Conservation (phyloP, 495 filamentous ascomycete species). For the Lasiosphaeris hirsuta region DNA sequence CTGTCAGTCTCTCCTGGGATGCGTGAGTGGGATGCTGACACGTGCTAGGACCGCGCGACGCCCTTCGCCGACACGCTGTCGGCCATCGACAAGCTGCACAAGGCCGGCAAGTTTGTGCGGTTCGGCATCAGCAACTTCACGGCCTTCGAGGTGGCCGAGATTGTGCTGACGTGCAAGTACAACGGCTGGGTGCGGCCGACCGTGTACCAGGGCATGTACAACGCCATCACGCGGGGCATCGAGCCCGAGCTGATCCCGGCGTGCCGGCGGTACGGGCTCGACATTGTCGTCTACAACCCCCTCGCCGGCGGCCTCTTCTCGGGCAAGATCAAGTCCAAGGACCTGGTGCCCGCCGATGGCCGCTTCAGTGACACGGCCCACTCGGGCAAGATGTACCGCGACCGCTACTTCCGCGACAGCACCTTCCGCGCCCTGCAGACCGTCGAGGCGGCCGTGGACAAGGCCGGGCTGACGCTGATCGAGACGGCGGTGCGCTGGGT, state of each 20-base stretch:
- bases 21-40: not conserved
- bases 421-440: constrained; percentile 73
- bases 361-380: constrained; percentile 60
- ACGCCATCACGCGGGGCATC: constrained; percentile 68
- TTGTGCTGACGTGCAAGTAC: constrained; percentile 76
- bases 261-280: constrained; percentile 80
- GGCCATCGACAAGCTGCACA: constrained; percentile 75
- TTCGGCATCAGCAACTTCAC: constrained; percentile 84
- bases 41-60: constrained; percentile 58
- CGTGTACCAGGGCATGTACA: constrained; percentile 67
- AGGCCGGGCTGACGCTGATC: constrained; percentile 73
- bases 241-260: constrained; percentile 77
- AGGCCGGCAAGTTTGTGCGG: constrained; percentile 80
- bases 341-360: constrained; percentile 61
- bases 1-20: not conserved
- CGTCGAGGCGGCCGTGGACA: constrained; percentile 69
- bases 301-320: constrained; percentile 79
- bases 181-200: constrained; percentile 71
- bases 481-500: constrained; percentile 83
- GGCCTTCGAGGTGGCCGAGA: constrained; percentile 87
- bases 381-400: constrained; percentile 64
- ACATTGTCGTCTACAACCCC: constrained; percentile 91
- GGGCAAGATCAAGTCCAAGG: constrained; percentile 75
- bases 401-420: constrained; percentile 75
- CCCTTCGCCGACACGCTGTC: constrained; percentile 78